Base-by-base conservation (phyloP, 805 yeast genomes). In the Spathaspora gorwiae region DNA sequence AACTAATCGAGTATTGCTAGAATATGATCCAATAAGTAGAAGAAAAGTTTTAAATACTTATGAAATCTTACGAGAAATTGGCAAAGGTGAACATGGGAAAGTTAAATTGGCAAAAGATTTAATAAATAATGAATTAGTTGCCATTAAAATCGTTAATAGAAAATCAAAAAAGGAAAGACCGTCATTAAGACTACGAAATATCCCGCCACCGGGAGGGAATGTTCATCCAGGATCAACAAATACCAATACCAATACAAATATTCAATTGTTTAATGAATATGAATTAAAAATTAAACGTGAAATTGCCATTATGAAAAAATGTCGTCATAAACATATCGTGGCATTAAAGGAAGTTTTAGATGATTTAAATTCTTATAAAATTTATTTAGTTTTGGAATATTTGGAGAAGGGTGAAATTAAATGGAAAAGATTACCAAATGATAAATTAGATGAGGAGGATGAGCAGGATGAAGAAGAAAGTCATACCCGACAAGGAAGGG, bases 1-100 rank as follows among this genome's bases (percentile, higher is more conserved):
- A 61, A 90, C 97, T 1, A 82, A 78, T 47, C 78, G 78, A 47
- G 87, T 94, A 12, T 79, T 76, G 32, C 76, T 92, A 34, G 96
- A 90, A 54, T 90, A 88, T 65, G 96, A 94, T 62, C 97, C 98
- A 0, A 77, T 85, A 5, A 81, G 84, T 1, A 82, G 84, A 49
- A 79, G 94, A 42, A 87, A 90, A 60, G 81, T 84, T 32, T 73
- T 94, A 49, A 94, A 94, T 65, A 82, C 95, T 0, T 94, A 90
- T 61, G 99, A 94, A 64, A 87, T 94, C 33, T 66, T 90, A 29
- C 74, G 78, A 26, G 97, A 90, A 66, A 73, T 94, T 27, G 99
- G 99, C 9, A 75, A 87, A 32, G 99, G 99, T n/a, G 96, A 90
- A 62, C 98, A 92, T 65, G 98, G 99, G n/a, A 92, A 89, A 62